Evolutionary conservation across 1,284 basidiomycete genomes (phyloP), one percentile per base, ranked within the genome.

Genomic region (Tausonia pullulans): DNA sequence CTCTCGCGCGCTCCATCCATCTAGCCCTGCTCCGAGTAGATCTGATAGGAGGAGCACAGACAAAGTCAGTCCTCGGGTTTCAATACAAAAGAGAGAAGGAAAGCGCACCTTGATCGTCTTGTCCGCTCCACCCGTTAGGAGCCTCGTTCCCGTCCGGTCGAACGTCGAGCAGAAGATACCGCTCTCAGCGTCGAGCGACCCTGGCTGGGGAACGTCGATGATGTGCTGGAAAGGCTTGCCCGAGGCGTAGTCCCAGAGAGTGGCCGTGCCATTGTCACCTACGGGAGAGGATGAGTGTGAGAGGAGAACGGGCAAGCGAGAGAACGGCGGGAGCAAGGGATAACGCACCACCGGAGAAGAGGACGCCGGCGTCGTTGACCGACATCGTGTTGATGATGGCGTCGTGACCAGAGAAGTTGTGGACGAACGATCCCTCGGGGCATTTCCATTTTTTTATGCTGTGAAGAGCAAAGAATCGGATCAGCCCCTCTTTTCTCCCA

Each of bases 361-460:
- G 85, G 49, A 98, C 95, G 27, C 95, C 94, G 70, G 98, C 95
- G 39, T 89, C 81, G 73, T 98, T 98, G 69, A 97, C 88, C 27
- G 87, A 86, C 64, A 98, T 74, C 27, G 93, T 95, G 77, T 99
- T 99, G 80, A 98, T 91, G 75, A 98, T 97, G 0, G 92, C 90
- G 69, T 97, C 93, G 74, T 98, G 95, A 0, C 94, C 93, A 62
- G 85, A 82, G 76, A 98, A 97, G 79, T 97, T 97, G 81, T 87
- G 89, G 7, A 98, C 91, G 70, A 98, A 95, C 1, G 83, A 79
- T 52, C 96, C 96, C 69, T 98, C 92, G 10, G 95, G 95, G 72
- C 90, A 98, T 72, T 95, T 94, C 95, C 95, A 99, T 74, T 97
- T 97, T 76, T 99, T 99, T 79, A 98, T 96, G 76, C 74, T 76